Evolutionary conservation across 805 yeast genomes (phyloP).

Genomic region (Saccharomyces jurei): DNA sequence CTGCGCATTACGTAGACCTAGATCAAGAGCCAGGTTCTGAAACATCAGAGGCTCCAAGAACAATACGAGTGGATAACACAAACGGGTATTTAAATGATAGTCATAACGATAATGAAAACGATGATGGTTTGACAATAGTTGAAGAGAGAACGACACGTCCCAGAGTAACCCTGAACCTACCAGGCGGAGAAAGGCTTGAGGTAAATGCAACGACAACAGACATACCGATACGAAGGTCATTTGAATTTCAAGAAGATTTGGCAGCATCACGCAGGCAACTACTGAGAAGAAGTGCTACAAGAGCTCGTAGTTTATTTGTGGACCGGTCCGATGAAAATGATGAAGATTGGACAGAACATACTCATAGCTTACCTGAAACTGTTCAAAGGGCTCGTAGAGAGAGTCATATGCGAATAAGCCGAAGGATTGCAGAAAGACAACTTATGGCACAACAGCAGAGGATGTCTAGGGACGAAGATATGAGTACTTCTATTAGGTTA

Average conservation of each 20-base stretch:
- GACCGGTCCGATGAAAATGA: conserved; percentile 5
- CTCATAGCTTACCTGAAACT: conserved; percentile 4
- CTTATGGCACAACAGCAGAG: conserved; percentile 4
- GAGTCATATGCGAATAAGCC: background rate
- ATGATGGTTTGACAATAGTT: conserved; percentile 26
- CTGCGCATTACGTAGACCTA: conserved; percentile 24
- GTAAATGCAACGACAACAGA: conserved; percentile 18
- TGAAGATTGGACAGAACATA: background rate
- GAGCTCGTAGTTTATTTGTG: conserved; percentile 9
- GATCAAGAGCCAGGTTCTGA: conserved; percentile 16
- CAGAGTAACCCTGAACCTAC: conserved; percentile 17
- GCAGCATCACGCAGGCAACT: conserved; percentile 13
- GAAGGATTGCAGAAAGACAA: conserved; percentile 4
- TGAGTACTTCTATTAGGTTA: background rate
- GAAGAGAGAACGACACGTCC: conserved; percentile 24
- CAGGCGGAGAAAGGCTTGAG: conserved; percentile 22
- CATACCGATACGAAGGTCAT: conserved; percentile 23
- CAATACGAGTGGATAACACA: background rate
- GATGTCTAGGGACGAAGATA: conserved; percentile 2
- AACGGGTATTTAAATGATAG: background rate
- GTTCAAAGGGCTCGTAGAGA: conserved; percentile 5
- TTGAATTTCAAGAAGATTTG: conserved; percentile 16
- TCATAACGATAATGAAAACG: conserved; percentile 12
- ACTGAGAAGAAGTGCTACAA: conserved; percentile 14
- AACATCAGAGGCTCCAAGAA: background rate